Evolutionary conservation across 2,329 filamentous ascomycete species (phyloP), one percentile per base, ranked within the genome.

Genomic region (Aspergillus versicolor): DNA sequence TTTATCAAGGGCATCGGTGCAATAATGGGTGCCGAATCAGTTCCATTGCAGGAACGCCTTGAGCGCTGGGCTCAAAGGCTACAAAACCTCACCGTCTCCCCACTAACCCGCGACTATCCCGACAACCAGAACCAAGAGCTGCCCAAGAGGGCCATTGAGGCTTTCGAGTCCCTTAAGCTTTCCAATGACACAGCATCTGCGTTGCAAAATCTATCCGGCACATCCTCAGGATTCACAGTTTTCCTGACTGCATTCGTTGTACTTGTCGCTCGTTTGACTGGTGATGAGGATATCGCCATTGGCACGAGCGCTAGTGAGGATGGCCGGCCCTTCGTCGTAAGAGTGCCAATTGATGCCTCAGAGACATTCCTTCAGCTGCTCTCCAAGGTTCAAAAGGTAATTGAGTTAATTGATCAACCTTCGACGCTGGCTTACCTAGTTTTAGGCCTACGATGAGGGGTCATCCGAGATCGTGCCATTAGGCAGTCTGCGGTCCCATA

Each of bases 271-370:
- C 74, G 78, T 58, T 66, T 80, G 61, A 80, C 77, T 13, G 78
- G 78, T 17, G 78, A 80, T 58, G 78, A 80, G 60, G 78, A 80
- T 62, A 79, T 80, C 58, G 75, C 76, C 34, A 68, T 80, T 54
- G 78, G 75, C 37, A 78, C 77, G 44, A 79, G 74, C 56, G 67
- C 70, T 12, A 70, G 67, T 9, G 73, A 75, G 43, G 75, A 78
- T 62, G 77, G 75, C 30, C 74, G 75, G 44, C 73, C 76, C 43
- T 79, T 79, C 58, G 76, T 80, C 55, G 63, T 80, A 15, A 71
- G 77, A 49, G 68, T 77, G 12, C 72, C 75, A 38, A 70, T 79
- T 61, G 68, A 73, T 19, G 59, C 70, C 3, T 70, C 71, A 22
- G 76, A 78, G 57, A 69, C 70, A 3, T 80, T 80, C 52, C 59